Percentiles rank a stretch among this genome's conserved stretches.
Evolutionary conservation across 208 protist genomes (phyloP).

Genomic region (Wallacemonas collosoma): DNA sequence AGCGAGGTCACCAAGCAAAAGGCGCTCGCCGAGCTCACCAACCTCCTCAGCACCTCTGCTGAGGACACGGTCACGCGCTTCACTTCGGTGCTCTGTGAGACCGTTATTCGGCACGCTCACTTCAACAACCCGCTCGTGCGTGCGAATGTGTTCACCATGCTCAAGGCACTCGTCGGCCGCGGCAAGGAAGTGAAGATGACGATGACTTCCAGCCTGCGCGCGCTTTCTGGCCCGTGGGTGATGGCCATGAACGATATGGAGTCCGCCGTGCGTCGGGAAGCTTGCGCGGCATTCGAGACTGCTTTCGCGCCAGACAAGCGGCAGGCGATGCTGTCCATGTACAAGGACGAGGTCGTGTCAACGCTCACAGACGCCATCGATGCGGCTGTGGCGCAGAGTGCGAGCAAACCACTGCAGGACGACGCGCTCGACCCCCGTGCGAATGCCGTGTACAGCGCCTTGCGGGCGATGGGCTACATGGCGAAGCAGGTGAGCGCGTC

Average conservation of each 20-base stretch:
- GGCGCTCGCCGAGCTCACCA: slow-evolving; percentile 62
- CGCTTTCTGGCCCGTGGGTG: slow-evolving; percentile 68
- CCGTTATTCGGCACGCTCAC: slow-evolving; percentile 61
- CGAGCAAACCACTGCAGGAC: slow-evolving; percentile 59
- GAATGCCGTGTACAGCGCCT: slow-evolving; percentile 60
- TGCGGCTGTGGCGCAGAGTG: slow-evolving; percentile 29
- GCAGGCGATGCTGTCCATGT: slow-evolving; percentile 50
- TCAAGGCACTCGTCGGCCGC: slow-evolving; percentile 51
- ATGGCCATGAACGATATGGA: slow-evolving; percentile 88
- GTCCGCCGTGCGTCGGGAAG: slow-evolving; percentile 45
- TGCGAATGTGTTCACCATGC: slow-evolving; percentile 48
- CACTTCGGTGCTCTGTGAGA: slow-evolving; percentile 53
- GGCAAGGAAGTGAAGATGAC: slow-evolving; percentile 48
- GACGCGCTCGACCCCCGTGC: slow-evolving; percentile 67
- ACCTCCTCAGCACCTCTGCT: slow-evolving; percentile 22
- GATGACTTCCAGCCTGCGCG: slow-evolving; percentile 44
- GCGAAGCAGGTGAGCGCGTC: slow-evolving; percentile 67
- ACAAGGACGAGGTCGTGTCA: slow-evolving; percentile 55
- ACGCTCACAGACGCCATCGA: slow-evolving; percentile 43
- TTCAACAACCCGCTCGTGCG: slow-evolving; percentile 70
- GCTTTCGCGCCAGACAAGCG: slow-evolving; percentile 67
- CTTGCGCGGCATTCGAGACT: slow-evolving; percentile 59
- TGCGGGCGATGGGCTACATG: slow-evolving; percentile 84
- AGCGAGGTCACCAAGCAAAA: slow-evolving; percentile 90
- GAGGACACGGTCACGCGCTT: slow-evolving; percentile 52